These are phyloP conservation scores for Astragalus membranaceus DNA, from an alignment of 306 rosid species.

Conservation along the genomic window DNA sequence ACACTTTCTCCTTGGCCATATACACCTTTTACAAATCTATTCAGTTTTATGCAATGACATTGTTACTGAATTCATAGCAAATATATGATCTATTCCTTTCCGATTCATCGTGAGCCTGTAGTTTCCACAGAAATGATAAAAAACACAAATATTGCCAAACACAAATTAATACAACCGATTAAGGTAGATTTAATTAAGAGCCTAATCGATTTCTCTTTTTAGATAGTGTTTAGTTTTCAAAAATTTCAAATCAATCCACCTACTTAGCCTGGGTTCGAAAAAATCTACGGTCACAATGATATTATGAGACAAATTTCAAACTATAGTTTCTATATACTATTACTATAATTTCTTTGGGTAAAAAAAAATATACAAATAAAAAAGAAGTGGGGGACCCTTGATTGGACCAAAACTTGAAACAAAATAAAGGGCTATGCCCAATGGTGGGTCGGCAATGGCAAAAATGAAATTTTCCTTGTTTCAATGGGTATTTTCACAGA, in stretches of 20 bases:
- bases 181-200: too few species aligned
- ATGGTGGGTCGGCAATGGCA: constrained; percentile 22
- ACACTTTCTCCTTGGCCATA: background rate
- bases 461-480: constrained; percentile 18
- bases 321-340: background rate
- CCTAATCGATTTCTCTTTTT: too few species aligned
- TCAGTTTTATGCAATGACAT: background rate
- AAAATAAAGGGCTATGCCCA: background rate
- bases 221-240: too few species aligned
- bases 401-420: constrained; percentile 7
- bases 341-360: background rate
- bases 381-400: background rate
- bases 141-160: too few species aligned
- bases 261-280: too few species aligned
- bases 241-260: too few species aligned
- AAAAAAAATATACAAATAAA: constrained; percentile 11
- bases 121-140: too few species aligned
- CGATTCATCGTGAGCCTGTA: too few species aligned
- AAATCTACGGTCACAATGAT: background rate
- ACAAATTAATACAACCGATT: too few species aligned
- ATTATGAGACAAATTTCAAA: background rate
- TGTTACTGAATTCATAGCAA: background rate
- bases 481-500: background rate
- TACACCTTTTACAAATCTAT: background rate
- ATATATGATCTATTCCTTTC: too few species aligned